Percentiles rank a stretch among this genome's conserved stretches.
These are phyloP conservation scores for Populus hybrid DNA, from an alignment of 441 rosid species.

Conservation along the genomic window DNA sequence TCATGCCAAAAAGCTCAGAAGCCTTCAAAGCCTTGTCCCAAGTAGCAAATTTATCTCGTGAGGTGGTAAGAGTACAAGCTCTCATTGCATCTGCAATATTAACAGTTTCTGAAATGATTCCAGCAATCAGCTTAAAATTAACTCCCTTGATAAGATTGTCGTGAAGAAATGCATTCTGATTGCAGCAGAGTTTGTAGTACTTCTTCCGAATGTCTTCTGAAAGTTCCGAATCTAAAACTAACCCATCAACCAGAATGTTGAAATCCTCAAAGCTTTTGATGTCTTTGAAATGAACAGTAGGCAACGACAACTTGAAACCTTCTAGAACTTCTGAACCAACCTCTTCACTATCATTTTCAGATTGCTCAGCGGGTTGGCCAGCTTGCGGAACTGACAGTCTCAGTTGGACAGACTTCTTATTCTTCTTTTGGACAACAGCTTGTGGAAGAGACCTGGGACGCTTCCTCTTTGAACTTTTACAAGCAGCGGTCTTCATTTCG, in stretches of 20 bases:
- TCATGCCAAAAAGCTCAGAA: constrained; percentile 63
- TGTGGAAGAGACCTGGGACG: constrained; percentile 46
- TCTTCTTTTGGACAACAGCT: constrained; percentile 42
- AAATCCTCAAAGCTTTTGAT: constrained; percentile 42
- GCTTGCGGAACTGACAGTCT: constrained; percentile 26
- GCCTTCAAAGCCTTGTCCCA: constrained; percentile 66
- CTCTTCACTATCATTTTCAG: constrained; percentile 64
- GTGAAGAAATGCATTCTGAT: constrained; percentile 61
- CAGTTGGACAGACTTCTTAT: constrained; percentile 29
- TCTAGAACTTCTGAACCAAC: constrained; percentile 66
- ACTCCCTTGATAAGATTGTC: constrained; percentile 46
- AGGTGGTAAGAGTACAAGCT: constrained; percentile 43
- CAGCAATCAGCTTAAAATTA: constrained; percentile 45
- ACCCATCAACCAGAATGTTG: constrained; percentile 46
- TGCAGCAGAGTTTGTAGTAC: constrained; percentile 56
- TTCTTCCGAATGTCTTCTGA: constrained; percentile 44
- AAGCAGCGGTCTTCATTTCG: constrained; percentile 19
- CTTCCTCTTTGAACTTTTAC: constrained; percentile 37
- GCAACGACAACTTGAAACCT: constrained; percentile 44
- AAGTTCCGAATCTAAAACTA: constrained; percentile 48
- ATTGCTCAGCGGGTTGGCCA: constrained; percentile 41
- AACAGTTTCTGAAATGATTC: constrained; percentile 55
- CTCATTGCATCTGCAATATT: constrained; percentile 52
- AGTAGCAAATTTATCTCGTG: constrained; percentile 43
- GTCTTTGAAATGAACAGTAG: constrained; percentile 40